phyloP scores from a whole-genome alignment of 2,329 filamentous ascomycete genomes.

The Diaporthe vaccinii region DNA sequence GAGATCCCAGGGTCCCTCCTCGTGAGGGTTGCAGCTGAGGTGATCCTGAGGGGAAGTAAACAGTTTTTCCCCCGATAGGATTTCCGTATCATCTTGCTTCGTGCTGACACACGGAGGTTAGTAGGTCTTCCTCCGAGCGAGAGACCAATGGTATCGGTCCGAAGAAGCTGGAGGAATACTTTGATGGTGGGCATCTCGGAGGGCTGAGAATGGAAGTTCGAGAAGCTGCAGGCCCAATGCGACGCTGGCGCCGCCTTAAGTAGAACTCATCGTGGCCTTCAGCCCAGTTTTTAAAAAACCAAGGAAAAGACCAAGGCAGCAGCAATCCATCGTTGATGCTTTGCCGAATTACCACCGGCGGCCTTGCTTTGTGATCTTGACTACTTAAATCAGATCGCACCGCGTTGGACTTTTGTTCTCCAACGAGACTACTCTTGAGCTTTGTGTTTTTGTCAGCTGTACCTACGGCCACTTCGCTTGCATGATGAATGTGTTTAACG shows the following conservation, averaged over 20 bases:
- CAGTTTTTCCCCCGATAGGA: background rate
- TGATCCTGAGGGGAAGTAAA: background rate
- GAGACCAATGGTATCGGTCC: slow-evolving; percentile 12
- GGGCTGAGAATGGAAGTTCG: background rate
- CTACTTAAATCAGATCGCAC: background rate
- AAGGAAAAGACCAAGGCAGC: background rate
- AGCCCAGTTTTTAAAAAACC: background rate
- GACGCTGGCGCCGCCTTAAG: slow-evolving; percentile 9
- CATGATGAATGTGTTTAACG: background rate
- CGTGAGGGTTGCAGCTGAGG: slow-evolving; percentile 12
- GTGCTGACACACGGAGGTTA: background rate
- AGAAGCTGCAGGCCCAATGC: slow-evolving; percentile 12
- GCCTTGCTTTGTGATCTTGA: background rate
- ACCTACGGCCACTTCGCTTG: too few species aligned
- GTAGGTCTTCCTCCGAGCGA: background rate
- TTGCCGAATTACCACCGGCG: background rate
- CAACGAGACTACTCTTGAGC: background rate
- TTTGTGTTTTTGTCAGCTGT: background rate
- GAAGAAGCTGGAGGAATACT: background rate
- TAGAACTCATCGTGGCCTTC: background rate
- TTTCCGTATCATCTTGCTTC: background rate
- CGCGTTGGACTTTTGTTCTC: background rate
- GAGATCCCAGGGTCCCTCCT: slow-evolving; percentile 20
- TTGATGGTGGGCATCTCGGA: slow-evolving; percentile 22
- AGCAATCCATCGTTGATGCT: background rate